phyloP scores from a whole-genome alignment of 768 basidiomycete species.

The Dictyophora rubrovolvata region DNA sequence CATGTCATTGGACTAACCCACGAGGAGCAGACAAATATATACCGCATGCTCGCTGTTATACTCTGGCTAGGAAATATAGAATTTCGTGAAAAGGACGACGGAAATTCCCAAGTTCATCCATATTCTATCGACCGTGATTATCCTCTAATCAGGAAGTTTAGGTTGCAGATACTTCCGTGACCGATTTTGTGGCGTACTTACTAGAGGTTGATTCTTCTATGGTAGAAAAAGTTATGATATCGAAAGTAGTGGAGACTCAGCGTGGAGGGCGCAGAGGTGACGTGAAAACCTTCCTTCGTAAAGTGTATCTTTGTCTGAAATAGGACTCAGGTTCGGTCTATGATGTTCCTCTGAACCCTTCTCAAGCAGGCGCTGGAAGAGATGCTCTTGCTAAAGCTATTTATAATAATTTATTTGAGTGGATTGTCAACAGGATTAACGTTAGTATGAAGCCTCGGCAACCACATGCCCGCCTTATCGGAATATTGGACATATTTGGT shows the following conservation, averaged over 20 bases:
- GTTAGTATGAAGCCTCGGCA: conserved; percentile 87
- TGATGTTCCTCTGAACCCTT: conserved; percentile 87
- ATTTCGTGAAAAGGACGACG: conserved; percentile 80
- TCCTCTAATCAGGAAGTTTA: conserved; percentile 24
- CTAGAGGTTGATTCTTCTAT: conserved; percentile 75
- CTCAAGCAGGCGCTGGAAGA: conserved; percentile 80
- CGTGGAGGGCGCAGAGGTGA: conserved; percentile 78
- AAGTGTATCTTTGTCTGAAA: neutral
- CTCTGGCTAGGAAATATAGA: conserved; percentile 97
- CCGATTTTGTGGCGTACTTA: conserved; percentile 90
- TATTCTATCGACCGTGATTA: neutral
- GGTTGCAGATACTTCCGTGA: conserved; percentile 76
- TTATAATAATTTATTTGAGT: conserved; percentile 98
- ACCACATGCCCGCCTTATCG: conserved; percentile 70
- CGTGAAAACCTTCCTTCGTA: neutral
- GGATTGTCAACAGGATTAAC: conserved; percentile 96
- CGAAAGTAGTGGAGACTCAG: conserved; percentile 83
- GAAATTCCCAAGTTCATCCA: conserved; percentile 38
- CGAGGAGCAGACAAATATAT: conserved; percentile 85
- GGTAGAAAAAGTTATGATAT: conserved; percentile 82
- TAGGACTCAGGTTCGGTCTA: conserved; percentile 61
- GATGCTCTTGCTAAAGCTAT: conserved; percentile 93
- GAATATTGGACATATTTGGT: conserved; percentile 46
- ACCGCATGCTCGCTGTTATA: conserved; percentile 82
- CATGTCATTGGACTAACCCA: conserved; percentile 76